phyloP scores from a whole-genome alignment of 2,329 filamentous ascomycete genomes.

The Stenocarpella maydis region DNA sequence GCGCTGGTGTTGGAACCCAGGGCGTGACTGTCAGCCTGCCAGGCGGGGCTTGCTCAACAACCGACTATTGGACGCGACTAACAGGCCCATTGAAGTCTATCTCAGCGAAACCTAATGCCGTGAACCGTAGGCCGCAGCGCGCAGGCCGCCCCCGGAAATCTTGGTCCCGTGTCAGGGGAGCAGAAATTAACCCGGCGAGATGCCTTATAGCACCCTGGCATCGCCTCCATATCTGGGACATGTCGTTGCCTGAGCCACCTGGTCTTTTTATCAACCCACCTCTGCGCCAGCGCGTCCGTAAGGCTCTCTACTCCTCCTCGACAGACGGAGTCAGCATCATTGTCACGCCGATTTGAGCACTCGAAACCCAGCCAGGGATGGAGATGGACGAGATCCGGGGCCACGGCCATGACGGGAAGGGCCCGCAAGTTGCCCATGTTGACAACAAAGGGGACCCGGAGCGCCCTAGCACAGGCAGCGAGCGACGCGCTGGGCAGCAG shows the following conservation, averaged over 20 bases:
- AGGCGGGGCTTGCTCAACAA: slow-evolving; percentile 2
- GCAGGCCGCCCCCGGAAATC: slow-evolving; percentile 12
- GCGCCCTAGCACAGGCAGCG: background rate
- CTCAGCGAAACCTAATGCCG: slow-evolving; percentile 24
- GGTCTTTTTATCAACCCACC: background rate
- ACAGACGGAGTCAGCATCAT: background rate
- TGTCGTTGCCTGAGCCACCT: too few relatives aligned
- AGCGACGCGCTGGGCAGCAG: slow-evolving; percentile 4
- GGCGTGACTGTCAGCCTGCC: slow-evolving; percentile 11
- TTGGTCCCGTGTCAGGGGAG: slow-evolving; percentile 14
- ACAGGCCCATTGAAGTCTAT: slow-evolving; percentile 13
- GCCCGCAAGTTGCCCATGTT: background rate
- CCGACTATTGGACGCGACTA: slow-evolving; percentile 4
- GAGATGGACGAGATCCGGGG: slow-evolving; percentile 21
- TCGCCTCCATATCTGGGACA: background rate
- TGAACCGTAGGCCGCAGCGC: slow-evolving; percentile 1
- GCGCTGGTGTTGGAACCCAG: slow-evolving; percentile 3
- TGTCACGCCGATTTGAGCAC: background rate
- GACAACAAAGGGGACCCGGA: slow-evolving; percentile 1
- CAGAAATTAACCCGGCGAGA: slow-evolving; percentile 20
- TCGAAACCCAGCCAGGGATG: background rate
- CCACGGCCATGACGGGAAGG: slow-evolving; percentile 1
- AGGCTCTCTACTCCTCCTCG: accelerated
- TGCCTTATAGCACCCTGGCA: slow-evolving; percentile 1
- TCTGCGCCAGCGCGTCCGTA: background rate